phyloP scores from a whole-genome alignment of 495 filamentous ascomycete species.

The Chaetomium fimeti region DNA sequence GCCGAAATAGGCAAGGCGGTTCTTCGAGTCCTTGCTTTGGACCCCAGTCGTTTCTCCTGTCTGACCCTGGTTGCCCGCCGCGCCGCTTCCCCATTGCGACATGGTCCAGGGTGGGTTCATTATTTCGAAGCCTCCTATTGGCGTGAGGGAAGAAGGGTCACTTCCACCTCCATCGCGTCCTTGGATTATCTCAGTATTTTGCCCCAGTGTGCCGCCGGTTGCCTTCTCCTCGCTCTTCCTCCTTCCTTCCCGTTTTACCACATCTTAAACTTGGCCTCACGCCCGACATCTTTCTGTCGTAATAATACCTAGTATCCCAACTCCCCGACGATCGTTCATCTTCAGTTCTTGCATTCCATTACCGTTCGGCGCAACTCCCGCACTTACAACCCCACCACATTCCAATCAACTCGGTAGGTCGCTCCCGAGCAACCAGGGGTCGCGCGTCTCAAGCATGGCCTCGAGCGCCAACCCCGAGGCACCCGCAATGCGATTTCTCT shows the following conservation, averaged over 20 bases:
- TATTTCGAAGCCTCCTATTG: constrained; percentile 21
- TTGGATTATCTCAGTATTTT: constrained; percentile 22
- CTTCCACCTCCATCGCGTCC: constrained; percentile 19
- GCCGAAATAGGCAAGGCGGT: constrained; percentile 1
- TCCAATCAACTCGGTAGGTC: constrained; percentile 18
- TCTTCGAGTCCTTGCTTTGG: background rate
- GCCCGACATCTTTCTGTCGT: constrained; percentile 15
- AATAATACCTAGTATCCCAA: constrained; percentile 13
- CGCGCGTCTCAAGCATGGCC: background rate
- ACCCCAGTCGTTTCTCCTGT: constrained; percentile 2
- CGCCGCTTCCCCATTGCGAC: constrained; percentile 22
- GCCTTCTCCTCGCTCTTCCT: constrained; percentile 15
- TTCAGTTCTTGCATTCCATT: constrained; percentile 11
- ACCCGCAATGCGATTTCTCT: background rate
- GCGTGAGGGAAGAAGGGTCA: constrained; percentile 4
- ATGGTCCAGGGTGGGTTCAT: constrained; percentile 12
- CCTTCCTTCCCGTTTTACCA: constrained; percentile 21
- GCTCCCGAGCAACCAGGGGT: constrained; percentile 2
- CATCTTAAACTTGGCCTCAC: constrained; percentile 6
- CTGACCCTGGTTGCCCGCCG: constrained; percentile 14
- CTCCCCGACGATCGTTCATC: constrained; percentile 28
- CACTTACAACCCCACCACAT: constrained; percentile 7
- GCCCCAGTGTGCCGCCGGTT: constrained; percentile 20
- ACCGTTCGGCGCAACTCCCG: constrained; percentile 14
- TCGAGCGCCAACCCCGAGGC: background rate